A percentile compares a stretch with the other conserved stretches of the same genome.
These are phyloP conservation scores for Vachellia pachyceras DNA, from an alignment of 306 rosid genomes.

Conservation along the genomic window DNA sequence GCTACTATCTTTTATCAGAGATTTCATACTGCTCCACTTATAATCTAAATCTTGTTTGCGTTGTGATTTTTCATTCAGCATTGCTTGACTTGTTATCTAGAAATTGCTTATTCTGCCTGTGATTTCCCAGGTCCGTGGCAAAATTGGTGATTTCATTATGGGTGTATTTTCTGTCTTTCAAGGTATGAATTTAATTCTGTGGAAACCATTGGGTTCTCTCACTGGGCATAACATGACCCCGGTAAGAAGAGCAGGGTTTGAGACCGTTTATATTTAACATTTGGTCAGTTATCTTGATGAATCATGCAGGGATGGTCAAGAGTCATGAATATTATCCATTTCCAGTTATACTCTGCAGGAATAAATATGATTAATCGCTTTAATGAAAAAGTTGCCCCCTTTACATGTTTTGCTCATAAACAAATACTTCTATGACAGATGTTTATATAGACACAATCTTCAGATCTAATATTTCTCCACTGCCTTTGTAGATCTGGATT, in stretches of 20 bases:
- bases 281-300: not conserved
- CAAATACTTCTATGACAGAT: not conserved
- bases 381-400: slow-evolving; percentile 1
- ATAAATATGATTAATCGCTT: slow-evolving; percentile 1
- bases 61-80: not conserved
- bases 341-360: not conserved
- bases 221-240: slow-evolving; percentile 1
- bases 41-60: not conserved
- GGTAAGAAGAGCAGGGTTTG: not conserved
- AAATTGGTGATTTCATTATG: slow-evolving; percentile 68
- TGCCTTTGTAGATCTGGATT: slow-evolving; percentile 71
- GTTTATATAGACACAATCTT: slow-evolving; percentile 10
- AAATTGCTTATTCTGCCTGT: slow-evolving; percentile 38
- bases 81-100: not conserved
- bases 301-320: slow-evolving; percentile 1
- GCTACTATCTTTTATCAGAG: not conserved
- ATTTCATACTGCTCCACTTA: not conserved
- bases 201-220: slow-evolving; percentile 4
- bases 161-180: slow-evolving; percentile 82
- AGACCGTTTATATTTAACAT: slow-evolving; percentile 15
- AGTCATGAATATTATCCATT: not conserved
- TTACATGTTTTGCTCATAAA: not conserved
- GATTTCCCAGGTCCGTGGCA: slow-evolving; percentile 64
- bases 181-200: slow-evolving; percentile 55
- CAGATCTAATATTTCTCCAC: slow-evolving; percentile 16